Conservation (phyloP, 202 grass and related monocot species). For the Digitaria exilis region DNA sequence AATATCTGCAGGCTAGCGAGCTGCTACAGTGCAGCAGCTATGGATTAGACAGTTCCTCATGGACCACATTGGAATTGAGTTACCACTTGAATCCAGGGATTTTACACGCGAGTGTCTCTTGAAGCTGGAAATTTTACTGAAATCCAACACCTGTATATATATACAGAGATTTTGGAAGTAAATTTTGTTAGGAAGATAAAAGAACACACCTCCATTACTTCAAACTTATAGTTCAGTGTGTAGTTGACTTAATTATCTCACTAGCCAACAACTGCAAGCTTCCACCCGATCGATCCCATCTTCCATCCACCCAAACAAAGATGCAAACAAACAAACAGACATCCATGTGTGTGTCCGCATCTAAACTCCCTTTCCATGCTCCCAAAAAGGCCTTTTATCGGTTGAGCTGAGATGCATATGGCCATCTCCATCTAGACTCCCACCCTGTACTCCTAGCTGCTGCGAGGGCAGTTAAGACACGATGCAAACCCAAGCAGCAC, state of each 20-base stretch:
- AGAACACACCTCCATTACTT: not conserved
- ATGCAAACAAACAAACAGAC: slow-evolving; percentile 15
- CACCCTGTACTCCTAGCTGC: slow-evolving; percentile 16
- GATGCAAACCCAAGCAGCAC: slow-evolving; percentile 42
- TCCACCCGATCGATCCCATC: slow-evolving; percentile 14
- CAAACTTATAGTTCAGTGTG: not conserved
- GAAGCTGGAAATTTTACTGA: not conserved
- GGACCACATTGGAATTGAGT: slow-evolving; percentile 8
- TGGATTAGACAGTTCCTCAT: slow-evolving; percentile 18
- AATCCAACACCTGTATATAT: not conserved
- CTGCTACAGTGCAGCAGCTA: not conserved
- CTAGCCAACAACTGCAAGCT: slow-evolving; percentile 30
- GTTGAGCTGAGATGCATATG: slow-evolving; percentile 30
- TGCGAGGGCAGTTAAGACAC: slow-evolving; percentile 44
- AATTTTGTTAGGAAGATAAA: not conserved
- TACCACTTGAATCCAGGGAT: not conserved
- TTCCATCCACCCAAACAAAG: not conserved
- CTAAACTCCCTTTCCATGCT: slow-evolving; percentile 16
- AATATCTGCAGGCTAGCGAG: not conserved
- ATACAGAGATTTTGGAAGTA: not conserved
- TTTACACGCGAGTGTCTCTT: not conserved
- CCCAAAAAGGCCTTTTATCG: not conserved
- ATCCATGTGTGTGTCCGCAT: not conserved
- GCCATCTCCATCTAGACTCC: not conserved
- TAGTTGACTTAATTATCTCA: not conserved